A percentile compares a stretch with the other conserved stretches of the same genome.
phyloP scores from a whole-genome alignment of 1,139 yeast species.

The Kurtzmaniella natalensis region DNA sequence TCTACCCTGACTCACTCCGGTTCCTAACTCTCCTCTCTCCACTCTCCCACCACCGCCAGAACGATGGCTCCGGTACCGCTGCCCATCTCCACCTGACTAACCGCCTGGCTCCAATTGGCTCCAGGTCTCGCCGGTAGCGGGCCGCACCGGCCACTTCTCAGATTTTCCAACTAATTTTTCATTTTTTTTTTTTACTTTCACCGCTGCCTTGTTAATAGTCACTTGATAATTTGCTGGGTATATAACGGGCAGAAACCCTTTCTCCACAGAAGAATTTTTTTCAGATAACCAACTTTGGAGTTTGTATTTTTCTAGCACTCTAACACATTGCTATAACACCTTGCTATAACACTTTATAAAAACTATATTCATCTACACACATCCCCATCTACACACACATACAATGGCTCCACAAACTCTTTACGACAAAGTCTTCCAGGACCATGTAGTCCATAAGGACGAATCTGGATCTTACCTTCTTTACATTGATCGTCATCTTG shows the following conservation, averaged over 20 bases:
- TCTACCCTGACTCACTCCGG: neutral
- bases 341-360: no score
- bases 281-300: no score
- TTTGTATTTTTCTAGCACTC: no score
- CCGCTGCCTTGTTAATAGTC: no score
- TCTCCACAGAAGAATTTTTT: no score
- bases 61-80: slow-evolving; percentile 1
- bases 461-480: slow-evolving; percentile 81
- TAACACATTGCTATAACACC: no score
- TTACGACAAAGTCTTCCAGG: slow-evolving; percentile 94
- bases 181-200: no score
- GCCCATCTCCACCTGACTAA: neutral
- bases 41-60: neutral
- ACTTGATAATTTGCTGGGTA: no score
- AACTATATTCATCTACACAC: neutral
- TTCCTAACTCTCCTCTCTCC: neutral
- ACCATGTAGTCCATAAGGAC: slow-evolving; percentile 86
- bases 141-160: neutral
- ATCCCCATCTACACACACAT: neutral
- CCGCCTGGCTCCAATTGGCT: neutral
- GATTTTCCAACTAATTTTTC: no score
- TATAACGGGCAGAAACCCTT: no score
- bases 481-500: slow-evolving; percentile 93
- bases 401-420: slow-evolving; percentile 57
- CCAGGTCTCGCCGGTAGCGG: neutral